Evolutionary conservation across 768 basidiomycete genomes (phyloP), one percentile per base, ranked within the genome.

Genomic region (Cystobasidium ongulense): DNA sequence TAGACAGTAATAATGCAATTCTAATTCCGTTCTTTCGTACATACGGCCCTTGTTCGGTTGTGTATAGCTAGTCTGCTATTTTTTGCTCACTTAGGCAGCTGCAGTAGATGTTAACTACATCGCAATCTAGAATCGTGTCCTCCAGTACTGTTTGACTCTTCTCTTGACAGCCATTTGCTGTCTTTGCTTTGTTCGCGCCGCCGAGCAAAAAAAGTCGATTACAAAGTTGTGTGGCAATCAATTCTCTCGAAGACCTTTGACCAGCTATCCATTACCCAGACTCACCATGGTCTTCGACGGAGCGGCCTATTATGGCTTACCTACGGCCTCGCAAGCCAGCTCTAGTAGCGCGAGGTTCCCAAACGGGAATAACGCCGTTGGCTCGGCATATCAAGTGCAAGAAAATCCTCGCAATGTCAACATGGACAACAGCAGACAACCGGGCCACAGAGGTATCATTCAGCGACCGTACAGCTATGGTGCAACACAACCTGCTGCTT

Each of bases 271-370:
- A 61, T 18, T 23, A 15, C 21, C 23, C 7, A 4, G 23, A 2
- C 35, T 38, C 21, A 61, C 3, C 29, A 67, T 67, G 65, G 36
- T 29, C 8, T 67, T 67, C 29, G 65, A 67, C 33, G 65, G 65
- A 29, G 65, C 65, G 25, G 46, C 65, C 11, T 67, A 46, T 29
- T 67, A 67, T 67, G 65, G 65, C 50, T 31, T 67, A 13, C 65
- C 65, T 33, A 65, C 7, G 15, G 57, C 57, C 11, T 8, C 57
- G 29, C 29, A 38, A n/a, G 36, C 31, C 8, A 38, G 57, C 31
- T 11, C 29, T 15, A 38, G 57, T 17, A 25, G 36, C 11, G 8
- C 57, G n/a, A 7, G n/a, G 29, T 4, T 4, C 8, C 57, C 7
- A n/a, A n/a, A n/a, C n/a, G n/a, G n/a, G n/a, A n/a, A n/a, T n/a